These are phyloP conservation scores for Xylariaceae sp. DNA, from an alignment of 2,329 filamentous ascomycete genomes.

Conservation along the genomic window DNA sequence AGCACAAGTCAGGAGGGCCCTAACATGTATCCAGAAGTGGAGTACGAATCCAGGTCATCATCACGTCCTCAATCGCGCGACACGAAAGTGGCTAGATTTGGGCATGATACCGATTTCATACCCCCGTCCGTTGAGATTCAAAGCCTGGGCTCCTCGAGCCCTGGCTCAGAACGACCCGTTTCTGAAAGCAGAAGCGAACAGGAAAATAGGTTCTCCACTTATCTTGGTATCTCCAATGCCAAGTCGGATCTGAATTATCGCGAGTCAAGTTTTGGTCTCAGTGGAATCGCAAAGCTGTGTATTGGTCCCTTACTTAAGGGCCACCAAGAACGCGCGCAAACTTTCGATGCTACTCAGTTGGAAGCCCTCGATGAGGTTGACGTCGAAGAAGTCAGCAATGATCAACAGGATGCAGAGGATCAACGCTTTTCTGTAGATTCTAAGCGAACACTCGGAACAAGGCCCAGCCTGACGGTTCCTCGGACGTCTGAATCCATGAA, in stretches of 20 bases:
- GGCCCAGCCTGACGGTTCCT: conserved; percentile 45
- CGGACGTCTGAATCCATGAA: conserved; percentile 40
- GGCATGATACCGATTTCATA: conserved; percentile 39
- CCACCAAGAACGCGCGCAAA: conserved; percentile 19
- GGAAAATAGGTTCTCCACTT: conserved; percentile 9
- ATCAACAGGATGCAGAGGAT: conserved; percentile 23
- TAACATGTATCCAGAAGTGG: conserved; percentile 34
- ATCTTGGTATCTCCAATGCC: conserved; percentile 2
- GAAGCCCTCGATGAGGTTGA: conserved; percentile 16
- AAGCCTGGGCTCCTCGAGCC: conserved; percentile 1
- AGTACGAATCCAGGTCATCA: conserved; percentile 40
- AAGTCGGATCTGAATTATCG: conserved; percentile 22
- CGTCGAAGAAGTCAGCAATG: conserved; percentile 10
- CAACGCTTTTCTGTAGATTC: conserved; percentile 28
- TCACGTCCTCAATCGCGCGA: conserved; percentile 37
- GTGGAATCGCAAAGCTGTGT: conserved; percentile 31
- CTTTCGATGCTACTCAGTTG: conserved; percentile 13
- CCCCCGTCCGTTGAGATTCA: conserved; percentile 15
- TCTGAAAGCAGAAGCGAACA: conserved; percentile 11
- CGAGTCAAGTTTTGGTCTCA: conserved; percentile 26
- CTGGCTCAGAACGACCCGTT: conserved; percentile 7
- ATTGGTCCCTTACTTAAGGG: conserved; percentile 28
- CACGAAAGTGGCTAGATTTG: conserved; percentile 47
- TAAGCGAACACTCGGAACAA: conserved; percentile 34
- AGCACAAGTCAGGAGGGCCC: conserved; percentile 25